phyloP scores from a whole-genome alignment of 495 filamentous ascomycete species.

The Penicillium antarcticum region DNA sequence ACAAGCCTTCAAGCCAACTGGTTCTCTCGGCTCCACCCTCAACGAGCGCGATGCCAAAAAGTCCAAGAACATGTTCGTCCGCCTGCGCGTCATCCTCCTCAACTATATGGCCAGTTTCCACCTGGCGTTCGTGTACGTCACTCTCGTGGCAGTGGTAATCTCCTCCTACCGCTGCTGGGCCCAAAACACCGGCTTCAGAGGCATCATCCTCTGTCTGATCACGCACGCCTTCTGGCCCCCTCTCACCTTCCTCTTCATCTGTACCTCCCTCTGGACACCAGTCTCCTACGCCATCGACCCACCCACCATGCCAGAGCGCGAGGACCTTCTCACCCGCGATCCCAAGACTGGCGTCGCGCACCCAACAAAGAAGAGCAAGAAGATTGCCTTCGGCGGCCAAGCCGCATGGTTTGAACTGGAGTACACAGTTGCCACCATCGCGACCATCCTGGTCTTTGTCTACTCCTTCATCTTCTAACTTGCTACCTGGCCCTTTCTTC shows the following conservation, averaged over 20 bases:
- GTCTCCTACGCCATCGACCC: constrained; percentile 44
- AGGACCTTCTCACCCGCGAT: constrained; percentile 40
- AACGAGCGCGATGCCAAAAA: constrained; percentile 33
- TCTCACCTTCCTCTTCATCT: constrained; percentile 34
- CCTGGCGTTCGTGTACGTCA: constrained; percentile 38
- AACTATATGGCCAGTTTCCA: constrained; percentile 39
- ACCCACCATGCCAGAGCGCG: constrained; percentile 39
- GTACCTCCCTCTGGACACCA: constrained; percentile 36
- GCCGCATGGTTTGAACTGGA: constrained; percentile 43
- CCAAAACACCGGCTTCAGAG: constrained; percentile 19
- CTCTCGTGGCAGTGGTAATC: constrained; percentile 34
- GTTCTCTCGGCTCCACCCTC: constrained; percentile 27
- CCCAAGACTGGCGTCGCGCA: constrained; percentile 44
- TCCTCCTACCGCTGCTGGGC: constrained; percentile 34
- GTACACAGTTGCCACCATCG: constrained; percentile 35
- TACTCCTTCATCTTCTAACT: constrained; percentile 37
- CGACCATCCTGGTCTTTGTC: constrained; percentile 37
- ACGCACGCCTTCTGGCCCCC: constrained; percentile 51
- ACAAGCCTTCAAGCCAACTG: constrained; percentile 36
- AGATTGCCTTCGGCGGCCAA: constrained; percentile 38
- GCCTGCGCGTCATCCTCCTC: constrained; percentile 28
- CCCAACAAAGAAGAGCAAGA: constrained; percentile 40
- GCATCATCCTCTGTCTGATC: constrained; percentile 35
- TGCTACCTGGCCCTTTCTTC: background rate
- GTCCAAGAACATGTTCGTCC: constrained; percentile 27